Base-by-base conservation (phyloP, 2,329 filamentous ascomycete species). In the Camillea tinctor region DNA sequence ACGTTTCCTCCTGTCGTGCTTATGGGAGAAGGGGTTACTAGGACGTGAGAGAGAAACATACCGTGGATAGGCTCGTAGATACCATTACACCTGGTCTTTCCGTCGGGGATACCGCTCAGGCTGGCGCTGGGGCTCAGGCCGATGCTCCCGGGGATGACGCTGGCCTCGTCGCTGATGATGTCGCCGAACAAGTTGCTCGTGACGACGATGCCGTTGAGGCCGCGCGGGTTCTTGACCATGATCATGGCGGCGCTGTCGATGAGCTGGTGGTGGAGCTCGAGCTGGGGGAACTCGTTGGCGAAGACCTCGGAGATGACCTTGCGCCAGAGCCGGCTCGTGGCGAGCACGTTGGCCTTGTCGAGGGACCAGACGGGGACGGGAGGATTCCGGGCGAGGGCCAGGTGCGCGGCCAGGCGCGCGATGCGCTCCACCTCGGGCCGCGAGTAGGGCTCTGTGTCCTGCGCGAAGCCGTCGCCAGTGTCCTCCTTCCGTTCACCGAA, bases 51-150 rank as follows among this genome's bases (percentile, higher is more conserved):
- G 40, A n/a, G 19, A 24, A 52, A 72, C 79, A 62, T 81, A 92
- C 92, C 93, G 76, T 99, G 94, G 70, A 99, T 98, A 23, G 94
- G 94, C 83, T 98, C 94, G 75, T 97, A 99, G 72, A 98, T 97
- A 69, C 93, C 94, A 74, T 96, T 97, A 73, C 93, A 92, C 75
- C 85, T 88, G 69, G 82, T 85, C 81, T 92, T 91, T 58, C 91
- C 91, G 75, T 96, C 92, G 0, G 94, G 94, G 61, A 96, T 87
- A 49, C 91, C 92, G 66, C 88, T 90, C 74, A 98, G 80, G 76
- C 90, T 95, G 13, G 94, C 94, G 74, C 90, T 94, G 23, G 94
- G 94, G 68, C 97, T 80, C 66, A 98, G 81, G 26, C 95, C 94
- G 68, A 98, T 86, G 70, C 88, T 93, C 17, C 94, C 94, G 2